Percentiles rank a stretch among this genome's conserved stretches.
These are phyloP conservation scores for Naganishia antarctica DNA, from an alignment of 768 basidiomycete genomes.

Conservation along the genomic window DNA sequence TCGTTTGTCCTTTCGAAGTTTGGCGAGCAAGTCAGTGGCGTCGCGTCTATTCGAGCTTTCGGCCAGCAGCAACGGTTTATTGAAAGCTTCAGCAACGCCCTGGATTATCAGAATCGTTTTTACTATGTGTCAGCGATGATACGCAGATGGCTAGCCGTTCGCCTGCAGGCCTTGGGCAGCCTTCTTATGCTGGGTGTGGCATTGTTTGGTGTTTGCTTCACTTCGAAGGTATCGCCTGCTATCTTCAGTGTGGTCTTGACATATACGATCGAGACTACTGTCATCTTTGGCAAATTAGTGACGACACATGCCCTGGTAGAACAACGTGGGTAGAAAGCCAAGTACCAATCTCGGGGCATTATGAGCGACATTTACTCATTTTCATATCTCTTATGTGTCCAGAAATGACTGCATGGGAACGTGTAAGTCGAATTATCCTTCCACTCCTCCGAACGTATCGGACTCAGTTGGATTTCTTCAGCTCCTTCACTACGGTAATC, in stretches of 20 bases:
- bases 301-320: not conserved
- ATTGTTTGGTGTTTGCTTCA: constrained; percentile 63
- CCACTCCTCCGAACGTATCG: constrained; percentile 63
- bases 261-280: constrained; percentile 51
- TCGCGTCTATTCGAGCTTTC: constrained; percentile 30
- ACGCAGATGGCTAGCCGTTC: constrained; percentile 55
- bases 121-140: constrained; percentile 25
- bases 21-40: constrained; percentile 24
- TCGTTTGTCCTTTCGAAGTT: constrained; percentile 31
- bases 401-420: constrained; percentile 64
- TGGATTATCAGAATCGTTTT: constrained; percentile 21
- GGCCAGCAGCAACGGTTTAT: constrained; percentile 26
- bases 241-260: constrained; percentile 62
- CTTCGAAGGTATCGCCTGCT: constrained; percentile 57
- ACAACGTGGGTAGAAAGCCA: too few species aligned
- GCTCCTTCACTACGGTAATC: constrained; percentile 73
- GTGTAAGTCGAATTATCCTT: constrained; percentile 55
- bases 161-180: constrained; percentile 66
- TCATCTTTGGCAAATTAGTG: constrained; percentile 26
- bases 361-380: too few species aligned
- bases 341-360: too few species aligned
- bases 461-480: constrained; percentile 82
- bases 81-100: not conserved
- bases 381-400: too few species aligned
- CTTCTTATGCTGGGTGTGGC: constrained; percentile 66